Conservation (phyloP, 352 stramenopile genomes). For the Globisporangium abappressorium region DNA sequence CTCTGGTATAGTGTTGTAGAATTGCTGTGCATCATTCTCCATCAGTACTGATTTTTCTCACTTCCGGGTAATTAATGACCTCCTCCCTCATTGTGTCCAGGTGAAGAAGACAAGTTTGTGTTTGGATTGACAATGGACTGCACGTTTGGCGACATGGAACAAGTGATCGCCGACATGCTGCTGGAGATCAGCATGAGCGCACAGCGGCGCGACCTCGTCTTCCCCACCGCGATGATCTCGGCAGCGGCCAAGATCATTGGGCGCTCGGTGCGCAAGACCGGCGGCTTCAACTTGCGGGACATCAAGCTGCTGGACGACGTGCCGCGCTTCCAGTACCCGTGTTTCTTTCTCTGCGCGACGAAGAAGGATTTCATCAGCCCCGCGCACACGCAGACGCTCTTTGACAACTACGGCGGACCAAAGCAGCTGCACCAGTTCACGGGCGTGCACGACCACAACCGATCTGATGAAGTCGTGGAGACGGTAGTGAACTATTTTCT, state of each 20-base stretch:
- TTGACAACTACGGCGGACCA: conserved; percentile 49
- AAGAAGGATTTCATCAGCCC: conserved; percentile 79
- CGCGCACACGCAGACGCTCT: conserved; percentile 48
- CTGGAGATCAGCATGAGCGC: conserved; percentile 66
- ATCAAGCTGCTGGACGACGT: conserved; percentile 47
- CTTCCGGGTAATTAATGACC: neutral
- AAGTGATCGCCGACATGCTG: conserved; percentile 75
- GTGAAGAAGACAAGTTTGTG: conserved; percentile 41
- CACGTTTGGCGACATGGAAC: conserved; percentile 73
- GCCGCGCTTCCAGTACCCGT: conserved; percentile 40
- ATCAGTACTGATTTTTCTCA: neutral
- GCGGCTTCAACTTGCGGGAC: conserved; percentile 53
- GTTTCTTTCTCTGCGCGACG: conserved; percentile 62
- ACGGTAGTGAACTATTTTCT: conserved; percentile 36
- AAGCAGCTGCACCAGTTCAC: conserved; percentile 60
- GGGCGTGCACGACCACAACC: conserved; percentile 63
- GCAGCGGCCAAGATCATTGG: conserved; percentile 67
- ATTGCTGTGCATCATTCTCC: neutral
- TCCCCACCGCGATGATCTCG: conserved; percentile 60
- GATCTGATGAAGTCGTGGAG: conserved; percentile 44
- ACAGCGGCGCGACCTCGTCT: conserved; percentile 61
- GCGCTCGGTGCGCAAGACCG: conserved; percentile 61
- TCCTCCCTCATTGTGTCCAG: neutral
- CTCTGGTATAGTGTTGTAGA: neutral
- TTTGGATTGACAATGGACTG: conserved; percentile 60